Base-by-base conservation (phyloP, 1,284 basidiomycete genomes). In the Papiliotrema fonsecae region DNA sequence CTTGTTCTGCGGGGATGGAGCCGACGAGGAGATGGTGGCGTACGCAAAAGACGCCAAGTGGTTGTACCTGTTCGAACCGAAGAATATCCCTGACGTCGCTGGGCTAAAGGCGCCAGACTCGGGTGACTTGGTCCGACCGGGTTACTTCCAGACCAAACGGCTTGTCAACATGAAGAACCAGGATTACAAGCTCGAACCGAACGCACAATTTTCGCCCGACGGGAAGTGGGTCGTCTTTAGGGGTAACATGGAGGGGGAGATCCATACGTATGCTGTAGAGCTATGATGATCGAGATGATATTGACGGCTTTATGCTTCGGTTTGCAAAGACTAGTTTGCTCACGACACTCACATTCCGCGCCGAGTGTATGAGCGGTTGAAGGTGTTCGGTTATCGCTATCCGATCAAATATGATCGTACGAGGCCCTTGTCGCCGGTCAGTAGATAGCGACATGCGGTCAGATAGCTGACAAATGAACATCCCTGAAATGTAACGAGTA, bases 171-270 rank as follows among this genome's bases (percentile, higher is more conserved):
- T 60, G 46, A 19, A 31, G 16, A 38, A 50, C 24, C 49, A 57
- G 22, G 58, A 60, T 39, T 60, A 60, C 35, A 21, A 49, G 14
- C 39, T 52, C 7, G 58, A 60, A 41, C 58, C 58, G 11, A 57
- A 57, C 31, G 53, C 46, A 9, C 55, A 53, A 27, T 60, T 60
- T 36, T 43, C 55, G 44, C 58, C 58, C n/a, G 51, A 60, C 47
- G 51, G 53, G 22, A 51, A 43, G 37, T 54, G 44, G 37, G 25
- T 60, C 13, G 35, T 60, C n/a, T 60, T 57, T 30, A 44, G 55
- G 38, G 39, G 42, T 16, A 57, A 57, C 34, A 42, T 42, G 26
- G 24, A 43, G 25, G 58, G 55, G 16, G 51, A 47, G 31, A 36
- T 52, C 14, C 55, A 56, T 26, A 45, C 47, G 11, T 60, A 60